phyloP scores from a whole-genome alignment of 2,329 filamentous ascomycete genomes.

The Ophiostoma sp. region DNA sequence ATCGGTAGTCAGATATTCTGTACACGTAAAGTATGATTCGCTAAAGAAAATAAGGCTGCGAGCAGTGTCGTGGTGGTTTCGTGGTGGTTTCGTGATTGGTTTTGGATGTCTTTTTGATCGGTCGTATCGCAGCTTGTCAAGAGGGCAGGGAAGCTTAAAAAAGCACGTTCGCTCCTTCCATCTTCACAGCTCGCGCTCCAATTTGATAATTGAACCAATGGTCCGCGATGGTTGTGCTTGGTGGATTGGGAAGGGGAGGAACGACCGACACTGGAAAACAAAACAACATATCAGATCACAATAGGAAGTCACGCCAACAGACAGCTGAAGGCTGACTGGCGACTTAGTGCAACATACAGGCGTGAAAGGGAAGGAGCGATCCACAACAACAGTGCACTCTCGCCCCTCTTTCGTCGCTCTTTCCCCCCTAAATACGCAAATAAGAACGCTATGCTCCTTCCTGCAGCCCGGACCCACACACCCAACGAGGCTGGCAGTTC shows the following conservation, averaged over 20 bases:
- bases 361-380: background rate
- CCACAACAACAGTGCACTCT: slow-evolving; percentile 5
- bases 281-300: slow-evolving; percentile 4
- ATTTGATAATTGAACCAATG: background rate
- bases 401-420: slow-evolving; percentile 5
- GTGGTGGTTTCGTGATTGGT: slow-evolving; percentile 7
- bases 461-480: background rate
- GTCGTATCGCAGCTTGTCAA: background rate
- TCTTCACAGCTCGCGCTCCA: slow-evolving; percentile 1
- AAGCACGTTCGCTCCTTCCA: slow-evolving; percentile 16
- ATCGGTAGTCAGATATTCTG: background rate
- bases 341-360: background rate
- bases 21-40: too few species aligned
- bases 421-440: background rate
- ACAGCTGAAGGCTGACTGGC: slow-evolving; percentile 1
- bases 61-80: background rate
- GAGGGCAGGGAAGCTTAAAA: slow-evolving; percentile 5
- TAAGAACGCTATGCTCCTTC: background rate
- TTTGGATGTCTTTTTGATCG: slow-evolving; percentile 7
- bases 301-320: background rate
- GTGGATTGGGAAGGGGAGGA: slow-evolving; percentile 12
- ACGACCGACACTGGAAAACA: slow-evolving; percentile 8
- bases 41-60: background rate
- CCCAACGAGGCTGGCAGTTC: background rate
- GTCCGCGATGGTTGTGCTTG: background rate